phyloP scores from a whole-genome alignment of 1,284 basidiomycete genomes.

The Marasmius fiardii region DNA sequence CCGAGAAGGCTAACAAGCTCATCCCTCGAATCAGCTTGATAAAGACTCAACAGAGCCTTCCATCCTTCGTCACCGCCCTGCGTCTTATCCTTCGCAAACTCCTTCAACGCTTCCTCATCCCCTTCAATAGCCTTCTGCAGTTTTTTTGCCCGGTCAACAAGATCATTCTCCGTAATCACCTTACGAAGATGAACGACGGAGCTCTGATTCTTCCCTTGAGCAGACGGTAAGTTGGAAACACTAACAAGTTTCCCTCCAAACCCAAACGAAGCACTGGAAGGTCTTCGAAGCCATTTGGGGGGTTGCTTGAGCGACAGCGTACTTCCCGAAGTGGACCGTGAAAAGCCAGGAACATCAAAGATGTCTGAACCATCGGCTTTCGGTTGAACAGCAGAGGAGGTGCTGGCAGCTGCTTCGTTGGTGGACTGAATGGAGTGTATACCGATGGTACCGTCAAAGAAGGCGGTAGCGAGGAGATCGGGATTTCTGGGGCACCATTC shows the following conservation, averaged over 20 bases:
- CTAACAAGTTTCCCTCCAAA: conserved; percentile 89
- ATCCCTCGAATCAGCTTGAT: conserved; percentile 85
- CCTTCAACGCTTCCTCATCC: conserved; percentile 55
- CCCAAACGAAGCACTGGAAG: conserved; percentile 83
- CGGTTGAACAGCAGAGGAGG: conserved; percentile 35
- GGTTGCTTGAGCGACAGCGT: conserved; percentile 87
- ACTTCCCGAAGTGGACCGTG: conserved; percentile 41
- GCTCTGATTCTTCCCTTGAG: conserved; percentile 76
- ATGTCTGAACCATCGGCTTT: conserved; percentile 70
- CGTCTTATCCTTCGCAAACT: conserved; percentile 64
- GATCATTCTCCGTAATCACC: conserved; percentile 74
- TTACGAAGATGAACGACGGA: conserved; percentile 75
- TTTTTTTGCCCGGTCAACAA: conserved; percentile 77
- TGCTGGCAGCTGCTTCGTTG: conserved; percentile 51
- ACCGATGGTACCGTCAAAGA: conserved; percentile 50
- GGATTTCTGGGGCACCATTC: conserved; percentile 97
- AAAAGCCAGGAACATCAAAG: conserved; percentile 66
- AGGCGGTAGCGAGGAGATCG: conserved; percentile 77
- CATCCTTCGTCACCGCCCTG: conserved; percentile 58
- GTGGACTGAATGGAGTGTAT: conserved; percentile 89
- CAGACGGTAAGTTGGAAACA: conserved; percentile 70
- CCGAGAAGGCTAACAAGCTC: conserved; percentile 91
- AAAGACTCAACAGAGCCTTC: conserved; percentile 88
- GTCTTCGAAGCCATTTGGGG: conserved; percentile 94
- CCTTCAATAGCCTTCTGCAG: conserved; percentile 70